These are phyloP conservation scores for Dendrobium nobile DNA, from an alignment of 106 monocot genomes.

Conservation along the genomic window DNA sequence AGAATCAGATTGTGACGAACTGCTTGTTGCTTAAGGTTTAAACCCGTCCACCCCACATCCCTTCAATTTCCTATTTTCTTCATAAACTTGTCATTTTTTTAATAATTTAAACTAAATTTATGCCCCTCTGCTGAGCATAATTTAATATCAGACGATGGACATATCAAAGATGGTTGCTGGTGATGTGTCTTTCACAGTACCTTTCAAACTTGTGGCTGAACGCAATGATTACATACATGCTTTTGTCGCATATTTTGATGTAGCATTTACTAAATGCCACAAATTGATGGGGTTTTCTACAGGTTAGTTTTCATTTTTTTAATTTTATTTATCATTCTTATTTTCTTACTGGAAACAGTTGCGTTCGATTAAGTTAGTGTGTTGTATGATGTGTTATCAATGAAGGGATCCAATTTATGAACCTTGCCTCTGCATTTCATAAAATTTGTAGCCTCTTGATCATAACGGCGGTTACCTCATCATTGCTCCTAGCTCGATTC, in stretches of 20 bases:
- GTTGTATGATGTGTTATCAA: neutral
- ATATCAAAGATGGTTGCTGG: conserved; percentile 68
- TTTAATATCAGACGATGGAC: conserved; percentile 61
- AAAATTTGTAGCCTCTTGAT: too few relatives aligned
- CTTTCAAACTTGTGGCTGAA: conserved; percentile 80
- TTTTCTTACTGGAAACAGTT: neutral
- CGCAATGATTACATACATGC: conserved; percentile 88
- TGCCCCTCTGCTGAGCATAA: neutral
- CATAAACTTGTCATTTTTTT: too few relatives aligned
- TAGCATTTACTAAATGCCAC: conserved; percentile 87
- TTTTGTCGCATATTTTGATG: conserved; percentile 88
- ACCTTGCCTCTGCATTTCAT: too few relatives aligned
- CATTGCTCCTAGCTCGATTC: too few relatives aligned
- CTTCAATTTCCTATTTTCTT: neutral
- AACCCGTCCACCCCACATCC: neutral
- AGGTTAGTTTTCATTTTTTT: conserved; percentile 28
- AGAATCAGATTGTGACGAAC: conserved; percentile 87
- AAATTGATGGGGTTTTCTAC: conserved; percentile 94
- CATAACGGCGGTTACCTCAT: too few relatives aligned
- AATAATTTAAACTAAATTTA: neutral
- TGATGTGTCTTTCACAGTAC: conserved; percentile 75
- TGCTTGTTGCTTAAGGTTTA: conserved; percentile 71
- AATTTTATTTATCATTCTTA: neutral
- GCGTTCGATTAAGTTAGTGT: neutral
- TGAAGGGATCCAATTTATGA: neutral